These are phyloP conservation scores for Syzygium syzygioides DNA, from an alignment of 441 rosid species.

Conservation along the genomic window DNA sequence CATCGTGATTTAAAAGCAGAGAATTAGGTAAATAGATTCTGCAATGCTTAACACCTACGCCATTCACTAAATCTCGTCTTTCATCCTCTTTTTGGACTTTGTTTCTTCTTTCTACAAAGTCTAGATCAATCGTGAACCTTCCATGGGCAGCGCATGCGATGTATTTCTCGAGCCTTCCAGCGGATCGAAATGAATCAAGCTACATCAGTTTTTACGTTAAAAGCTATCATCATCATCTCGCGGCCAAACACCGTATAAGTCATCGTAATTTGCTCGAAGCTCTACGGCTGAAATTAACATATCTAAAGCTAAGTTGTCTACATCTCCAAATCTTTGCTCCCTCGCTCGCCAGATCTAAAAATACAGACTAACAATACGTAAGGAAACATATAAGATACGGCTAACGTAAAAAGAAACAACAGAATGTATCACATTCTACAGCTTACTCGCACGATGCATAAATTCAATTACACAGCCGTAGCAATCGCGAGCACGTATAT, in stretches of 20 bases:
- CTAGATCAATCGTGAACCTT: background rate
- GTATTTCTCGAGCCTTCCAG: background rate
- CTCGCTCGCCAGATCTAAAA: background rate
- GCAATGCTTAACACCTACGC: background rate
- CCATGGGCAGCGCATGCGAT: background rate
- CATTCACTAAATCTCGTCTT: background rate
- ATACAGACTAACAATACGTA: background rate
- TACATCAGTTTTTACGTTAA: background rate
- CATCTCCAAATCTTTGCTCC: background rate
- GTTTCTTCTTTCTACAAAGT: background rate
- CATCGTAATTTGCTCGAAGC: background rate
- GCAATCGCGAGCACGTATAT: background rate
- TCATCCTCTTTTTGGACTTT: background rate
- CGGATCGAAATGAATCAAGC: background rate
- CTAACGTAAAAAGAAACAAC: background rate
- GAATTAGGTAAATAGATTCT: background rate
- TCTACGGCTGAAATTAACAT: background rate
- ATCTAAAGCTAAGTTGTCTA: background rate
- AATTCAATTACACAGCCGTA: background rate
- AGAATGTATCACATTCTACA: background rate
- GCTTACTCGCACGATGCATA: background rate
- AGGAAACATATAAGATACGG: background rate
- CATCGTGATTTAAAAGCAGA: background rate
- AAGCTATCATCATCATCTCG: background rate
- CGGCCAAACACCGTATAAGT: background rate